These are phyloP conservation scores for Epichloe amarillans DNA, from an alignment of 2,329 filamentous ascomycete species.

Conservation along the genomic window DNA sequence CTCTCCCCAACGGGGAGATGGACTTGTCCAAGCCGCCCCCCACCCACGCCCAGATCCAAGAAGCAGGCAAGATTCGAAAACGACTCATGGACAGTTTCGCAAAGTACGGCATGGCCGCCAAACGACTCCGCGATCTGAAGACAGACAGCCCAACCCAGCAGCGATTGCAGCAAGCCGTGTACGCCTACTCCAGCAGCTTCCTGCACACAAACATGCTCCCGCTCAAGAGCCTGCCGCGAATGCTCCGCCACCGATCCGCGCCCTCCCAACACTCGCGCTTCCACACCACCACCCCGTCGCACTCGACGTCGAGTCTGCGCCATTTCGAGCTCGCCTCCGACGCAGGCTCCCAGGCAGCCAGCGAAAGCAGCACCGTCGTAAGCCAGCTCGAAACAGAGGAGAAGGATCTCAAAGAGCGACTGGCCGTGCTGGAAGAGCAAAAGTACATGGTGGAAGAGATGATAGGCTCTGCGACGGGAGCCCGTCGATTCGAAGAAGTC, in stretches of 20 bases:
- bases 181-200: constrained; percentile 70
- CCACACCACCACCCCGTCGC: constrained; percentile 18
- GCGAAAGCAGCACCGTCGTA: constrained; percentile 39
- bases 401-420: constrained; percentile 62
- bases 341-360: constrained; percentile 28
- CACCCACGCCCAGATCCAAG: constrained; percentile 58
- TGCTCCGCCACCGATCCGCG: constrained; percentile 37
- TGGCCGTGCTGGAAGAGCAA: constrained; percentile 84
- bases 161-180: constrained; percentile 67
- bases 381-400: constrained; percentile 66
- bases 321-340: constrained; percentile 36
- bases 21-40: constrained; percentile 29
- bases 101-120: constrained; percentile 74
- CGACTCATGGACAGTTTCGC: constrained; percentile 77
- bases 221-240: constrained; percentile 58
- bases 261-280: constrained; percentile 17
- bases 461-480: constrained; percentile 63
- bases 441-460: constrained; percentile 79
- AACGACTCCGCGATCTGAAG: constrained; percentile 66
- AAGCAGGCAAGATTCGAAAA: constrained; percentile 82
- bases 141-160: constrained; percentile 60
- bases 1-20: constrained; percentile 23
- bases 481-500: constrained; percentile 76
- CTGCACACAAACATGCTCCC: constrained; percentile 85
- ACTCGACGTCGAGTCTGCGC: constrained; percentile 26